These are phyloP conservation scores for Phaffomyces opuntiae DNA, from an alignment of 805 yeast species.

Conservation along the genomic window DNA sequence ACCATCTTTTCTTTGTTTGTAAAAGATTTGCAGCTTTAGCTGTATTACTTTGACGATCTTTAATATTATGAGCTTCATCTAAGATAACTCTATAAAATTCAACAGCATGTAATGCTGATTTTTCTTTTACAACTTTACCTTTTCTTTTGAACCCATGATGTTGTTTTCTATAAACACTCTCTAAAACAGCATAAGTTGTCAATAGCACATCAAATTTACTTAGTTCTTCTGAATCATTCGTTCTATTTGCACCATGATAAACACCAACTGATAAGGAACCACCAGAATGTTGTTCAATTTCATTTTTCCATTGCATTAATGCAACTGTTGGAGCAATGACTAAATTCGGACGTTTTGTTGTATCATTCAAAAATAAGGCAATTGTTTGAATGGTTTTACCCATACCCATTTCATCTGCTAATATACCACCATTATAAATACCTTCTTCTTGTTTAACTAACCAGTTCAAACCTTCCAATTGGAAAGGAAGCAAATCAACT, in stretches of 20 bases:
- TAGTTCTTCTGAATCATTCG: conserved; percentile 45
- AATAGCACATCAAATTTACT: conserved; percentile 67
- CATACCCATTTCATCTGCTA: conserved; percentile 99
- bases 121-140: conserved; percentile 62
- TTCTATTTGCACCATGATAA: conserved; percentile 82
- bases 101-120: conserved; percentile 65
- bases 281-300: conserved; percentile 78
- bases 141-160: conserved; percentile 76
- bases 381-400: conserved; percentile 98
- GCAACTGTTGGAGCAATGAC: conserved; percentile 99
- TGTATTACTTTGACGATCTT: conserved; percentile 89
- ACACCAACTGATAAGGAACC: conserved; percentile 61
- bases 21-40: conserved; percentile 84
- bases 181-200: conserved; percentile 90
- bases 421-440: conserved; percentile 77
- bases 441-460: conserved; percentile 73
- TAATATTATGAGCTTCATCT: conserved; percentile 97
- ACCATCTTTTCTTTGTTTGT: conserved; percentile 73
- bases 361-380: conserved; percentile 71
- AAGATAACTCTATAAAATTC: conserved; percentile 79
- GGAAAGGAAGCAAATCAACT: conserved; percentile 77
- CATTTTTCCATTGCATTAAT: conserved; percentile 94
- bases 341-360: conserved; percentile 61
- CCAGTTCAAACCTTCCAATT: conserved; percentile 92
- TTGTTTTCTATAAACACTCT: conserved; percentile 79